Base-by-base conservation (phyloP, 768 basidiomycete species). In the Cystofilobasidium capitatum region DNA sequence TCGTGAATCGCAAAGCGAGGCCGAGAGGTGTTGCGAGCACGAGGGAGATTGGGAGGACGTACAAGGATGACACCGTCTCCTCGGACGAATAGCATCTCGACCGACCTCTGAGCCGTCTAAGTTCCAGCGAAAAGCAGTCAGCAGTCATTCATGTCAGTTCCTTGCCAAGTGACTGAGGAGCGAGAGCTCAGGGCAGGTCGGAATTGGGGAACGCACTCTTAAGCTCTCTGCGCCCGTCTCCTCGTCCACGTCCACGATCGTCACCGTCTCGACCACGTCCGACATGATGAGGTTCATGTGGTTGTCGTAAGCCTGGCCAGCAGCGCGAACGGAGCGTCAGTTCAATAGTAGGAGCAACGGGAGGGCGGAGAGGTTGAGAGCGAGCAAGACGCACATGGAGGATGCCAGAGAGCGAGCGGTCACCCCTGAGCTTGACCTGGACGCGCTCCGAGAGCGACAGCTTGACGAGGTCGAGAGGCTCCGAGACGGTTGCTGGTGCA, bases 261-360 rank as follows among this genome's bases (percentile, higher is more conserved):
- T 88, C 70, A 98, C 91, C 2, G 88, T 92, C 80, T 99, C 96
- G 76, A 97, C 94, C 20, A 97, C 96, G 75, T 97, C 90, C 73
- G 90, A 92, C 73, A 99, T 82, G 70, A 99, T 96, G 73, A 99
- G 82, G 77, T 99, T 98, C 96, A 98, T 98, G 78, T 98, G 96
- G n/a, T 93, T 96, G 79, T 99, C 96, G 74, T 98, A 98, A 26
- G 96, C 96, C 96, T 99, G 74, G 2, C 24, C 49, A 26, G 63
- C 2, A 49, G 26, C 40, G 35, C 2, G n/a, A 1, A 64, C 45
- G 2, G 29, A 35, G 49, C 17, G 44, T 39, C 17, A 3, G 33
- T 24, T 13, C 58, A 36, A 36, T 31, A 13, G 29, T 12, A 59
- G n/a, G 33, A 40, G 16, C 36, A 7, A 6, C 24, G n/a, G 62